Percentiles rank a stretch among this genome's conserved stretches.
phyloP scores from a whole-genome alignment of 768 basidiomycete species.

The Tylopilus sp. region DNA sequence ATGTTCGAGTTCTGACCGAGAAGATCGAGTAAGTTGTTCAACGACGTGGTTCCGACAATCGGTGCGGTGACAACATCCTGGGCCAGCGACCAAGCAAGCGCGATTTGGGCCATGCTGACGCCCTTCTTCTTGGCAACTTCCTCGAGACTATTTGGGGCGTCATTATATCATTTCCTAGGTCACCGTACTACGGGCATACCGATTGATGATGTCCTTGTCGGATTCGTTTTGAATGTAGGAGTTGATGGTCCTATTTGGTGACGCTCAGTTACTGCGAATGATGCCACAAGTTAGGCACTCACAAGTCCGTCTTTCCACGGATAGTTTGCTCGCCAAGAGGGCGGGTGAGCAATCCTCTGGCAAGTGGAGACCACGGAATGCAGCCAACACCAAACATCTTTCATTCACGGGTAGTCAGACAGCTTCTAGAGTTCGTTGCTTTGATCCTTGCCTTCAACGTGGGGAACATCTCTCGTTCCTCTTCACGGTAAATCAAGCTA shows the following conservation, averaged over 20 bases:
- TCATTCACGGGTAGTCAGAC: too few species aligned
- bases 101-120: conserved; percentile 42
- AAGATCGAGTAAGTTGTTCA: too few species aligned
- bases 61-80: conserved; percentile 36
- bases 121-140: conserved; percentile 36
- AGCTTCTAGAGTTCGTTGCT: too few species aligned
- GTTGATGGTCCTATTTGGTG: conserved; percentile 21
- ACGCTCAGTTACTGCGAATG: too few species aligned
- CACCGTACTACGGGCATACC: too few species aligned
- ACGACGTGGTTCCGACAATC: conserved; percentile 39
- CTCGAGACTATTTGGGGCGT: conserved; percentile 30
- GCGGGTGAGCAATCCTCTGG: conserved; percentile 34
- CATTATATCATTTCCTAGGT: too few species aligned
- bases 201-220: conserved; percentile 18
- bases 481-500: conserved; percentile 55
- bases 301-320: conserved; percentile 25
- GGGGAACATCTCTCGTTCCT: conserved; percentile 60
- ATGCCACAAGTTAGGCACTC: not conserved
- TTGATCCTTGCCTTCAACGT: conserved; percentile 26
- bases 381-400: conserved; percentile 40
- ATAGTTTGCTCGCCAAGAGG: conserved; percentile 31
- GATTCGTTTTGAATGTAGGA: conserved; percentile 23
- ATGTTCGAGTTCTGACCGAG: too few species aligned
- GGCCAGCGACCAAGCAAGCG: conserved; percentile 37
- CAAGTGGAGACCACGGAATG: conserved; percentile 46